These are phyloP conservation scores for Fusarium guadeloupense DNA, from an alignment of 2,329 filamentous ascomycete genomes.

Conservation along the genomic window DNA sequence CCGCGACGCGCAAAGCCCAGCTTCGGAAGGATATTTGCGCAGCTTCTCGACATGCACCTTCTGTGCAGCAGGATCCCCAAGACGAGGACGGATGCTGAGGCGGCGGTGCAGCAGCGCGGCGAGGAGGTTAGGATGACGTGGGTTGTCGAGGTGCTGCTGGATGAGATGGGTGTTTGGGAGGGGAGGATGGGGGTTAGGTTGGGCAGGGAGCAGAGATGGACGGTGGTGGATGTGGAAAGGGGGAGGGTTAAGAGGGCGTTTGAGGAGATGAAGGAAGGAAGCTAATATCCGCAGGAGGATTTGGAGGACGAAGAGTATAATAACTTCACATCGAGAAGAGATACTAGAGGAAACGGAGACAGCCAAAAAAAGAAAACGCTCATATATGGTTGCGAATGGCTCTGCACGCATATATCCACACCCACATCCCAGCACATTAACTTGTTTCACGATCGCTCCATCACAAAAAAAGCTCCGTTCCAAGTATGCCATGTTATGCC, in stretches of 20 bases:
- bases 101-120: slow-evolving; percentile 5
- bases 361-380: slow-evolving; percentile 13
- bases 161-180: slow-evolving; percentile 60
- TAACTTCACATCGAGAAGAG: neutral
- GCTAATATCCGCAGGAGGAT: slow-evolving; percentile 4
- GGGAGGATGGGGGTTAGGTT: slow-evolving; percentile 42
- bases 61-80: slow-evolving; percentile 58
- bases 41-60: slow-evolving; percentile 65
- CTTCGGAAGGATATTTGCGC: slow-evolving; percentile 64
- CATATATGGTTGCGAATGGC: slow-evolving; percentile 28
- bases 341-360: neutral
- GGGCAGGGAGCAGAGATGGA: slow-evolving; percentile 64
- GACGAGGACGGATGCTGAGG: slow-evolving; percentile 52
- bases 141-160: slow-evolving; percentile 62
- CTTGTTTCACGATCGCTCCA: slow-evolving; percentile 37
- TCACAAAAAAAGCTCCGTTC: slow-evolving; percentile 22
- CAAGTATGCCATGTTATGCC: slow-evolving; percentile 8
- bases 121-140: slow-evolving; percentile 47
- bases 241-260: slow-evolving; percentile 55
- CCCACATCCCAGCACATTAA: slow-evolving; percentile 34
- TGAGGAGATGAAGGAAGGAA: slow-evolving; percentile 5
- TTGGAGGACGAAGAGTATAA: slow-evolving; percentile 18
- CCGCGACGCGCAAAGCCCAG: slow-evolving; percentile 56
- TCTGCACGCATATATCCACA: slow-evolving; percentile 34
- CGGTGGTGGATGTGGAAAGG: slow-evolving; percentile 54